A percentile compares a stretch with the other conserved stretches of the same genome.
These are phyloP conservation scores for Fusarium kyushuense DNA, from an alignment of 2,329 filamentous ascomycete genomes.

Conservation along the genomic window DNA sequence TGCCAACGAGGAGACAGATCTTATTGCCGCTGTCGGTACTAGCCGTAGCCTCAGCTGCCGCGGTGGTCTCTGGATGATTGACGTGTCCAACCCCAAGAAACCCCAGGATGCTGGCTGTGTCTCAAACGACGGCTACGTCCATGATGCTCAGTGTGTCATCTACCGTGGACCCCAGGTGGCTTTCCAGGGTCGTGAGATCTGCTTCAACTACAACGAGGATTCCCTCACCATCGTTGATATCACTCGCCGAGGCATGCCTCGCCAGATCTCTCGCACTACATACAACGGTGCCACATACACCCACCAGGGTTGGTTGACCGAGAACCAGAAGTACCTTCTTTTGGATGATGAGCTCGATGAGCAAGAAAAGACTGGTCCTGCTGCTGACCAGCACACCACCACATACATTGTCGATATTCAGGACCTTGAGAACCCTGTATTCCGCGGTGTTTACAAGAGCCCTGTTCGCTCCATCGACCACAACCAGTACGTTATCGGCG, in stretches of 20 bases:
- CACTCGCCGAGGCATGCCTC: conserved; percentile 12
- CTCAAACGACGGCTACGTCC: neutral
- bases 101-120: conserved; percentile 19
- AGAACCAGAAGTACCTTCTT: conserved; percentile 58
- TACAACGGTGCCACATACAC: conserved; percentile 21
- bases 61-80: conserved; percentile 17
- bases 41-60: conserved; percentile 9
- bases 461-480: conserved; percentile 18
- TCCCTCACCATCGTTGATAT: conserved; percentile 17
- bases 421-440: conserved; percentile 54
- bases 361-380: conserved; percentile 54
- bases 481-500: conserved; percentile 9
- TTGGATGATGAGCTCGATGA: conserved; percentile 68
- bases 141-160: conserved; percentile 20
- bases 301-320: conserved; percentile 67
- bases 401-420: conserved; percentile 64
- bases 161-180: conserved; percentile 10
- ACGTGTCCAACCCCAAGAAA: conserved; percentile 4
- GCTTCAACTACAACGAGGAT: conserved; percentile 23
- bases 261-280: conserved; percentile 17
- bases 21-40: conserved; percentile 10
- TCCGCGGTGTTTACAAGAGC: conserved; percentile 35
- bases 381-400: conserved; percentile 56
- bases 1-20: neutral
- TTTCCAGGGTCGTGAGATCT: conserved; percentile 12